Percentiles rank a stretch among this genome's conserved stretches.
Evolutionary conservation across 2,329 filamentous ascomycete species (phyloP).

Genomic region (Microdochium nivale): DNA sequence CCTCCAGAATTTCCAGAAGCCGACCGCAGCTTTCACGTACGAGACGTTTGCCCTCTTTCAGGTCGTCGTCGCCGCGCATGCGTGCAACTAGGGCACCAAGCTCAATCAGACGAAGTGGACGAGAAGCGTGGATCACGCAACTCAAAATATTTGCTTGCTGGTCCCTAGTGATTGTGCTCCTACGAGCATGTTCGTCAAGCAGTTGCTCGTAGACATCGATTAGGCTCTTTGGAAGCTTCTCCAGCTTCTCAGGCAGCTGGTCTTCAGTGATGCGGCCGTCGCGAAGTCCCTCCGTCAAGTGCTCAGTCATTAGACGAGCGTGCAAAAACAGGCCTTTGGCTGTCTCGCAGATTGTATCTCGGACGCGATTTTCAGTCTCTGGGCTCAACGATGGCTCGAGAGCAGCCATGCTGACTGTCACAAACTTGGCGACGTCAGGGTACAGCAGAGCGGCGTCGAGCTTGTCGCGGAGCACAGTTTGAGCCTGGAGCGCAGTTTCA

Average conservation of each 20-base stretch:
- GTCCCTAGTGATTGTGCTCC: not conserved
- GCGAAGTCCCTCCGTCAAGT: not conserved
- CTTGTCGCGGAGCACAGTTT: constrained; percentile 20
- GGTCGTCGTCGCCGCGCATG: not conserved
- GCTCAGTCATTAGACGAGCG: not conserved
- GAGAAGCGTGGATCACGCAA: not conserved
- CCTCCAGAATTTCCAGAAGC: not conserved
- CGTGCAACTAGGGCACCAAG: not conserved
- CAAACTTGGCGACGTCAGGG: constrained; percentile 28
- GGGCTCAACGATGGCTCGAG: not conserved
- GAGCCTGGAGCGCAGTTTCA: constrained; percentile 19
- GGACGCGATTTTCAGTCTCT: not conserved
- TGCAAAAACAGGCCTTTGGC: not conserved
- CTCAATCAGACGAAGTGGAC: not conserved
- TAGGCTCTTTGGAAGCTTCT: not conserved
- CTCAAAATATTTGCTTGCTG: not conserved
- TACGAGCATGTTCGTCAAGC: not conserved
- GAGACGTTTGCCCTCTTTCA: not conserved
- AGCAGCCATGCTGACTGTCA: constrained; percentile 8
- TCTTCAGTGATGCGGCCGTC: not conserved
- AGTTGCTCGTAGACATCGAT: not conserved
- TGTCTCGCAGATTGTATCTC: not conserved
- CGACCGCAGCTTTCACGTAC: not conserved
- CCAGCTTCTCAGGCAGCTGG: not conserved
- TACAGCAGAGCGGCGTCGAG: constrained; percentile 27